Base-by-base conservation (phyloP, 2,329 filamentous ascomycete species). In the Microdochium nivale region DNA sequence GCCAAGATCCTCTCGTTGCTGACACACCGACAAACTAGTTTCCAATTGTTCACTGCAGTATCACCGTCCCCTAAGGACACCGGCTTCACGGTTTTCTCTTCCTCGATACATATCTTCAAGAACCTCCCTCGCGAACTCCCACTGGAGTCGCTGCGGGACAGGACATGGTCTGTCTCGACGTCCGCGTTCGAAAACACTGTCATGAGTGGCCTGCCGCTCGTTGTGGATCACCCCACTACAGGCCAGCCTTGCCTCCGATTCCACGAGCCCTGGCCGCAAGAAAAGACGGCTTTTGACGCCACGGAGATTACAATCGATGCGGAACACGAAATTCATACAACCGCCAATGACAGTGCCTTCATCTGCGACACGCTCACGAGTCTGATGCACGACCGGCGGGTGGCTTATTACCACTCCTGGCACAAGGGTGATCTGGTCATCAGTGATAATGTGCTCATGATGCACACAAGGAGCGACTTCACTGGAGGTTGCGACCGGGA, bases 1-100 rank as follows among this genome's bases (percentile, higher is more conserved):
- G n/a, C n/a, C n/a, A 24, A 11, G 2, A n/a, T 32, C 16, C 25
- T 5, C 13, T 5, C 24, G 8, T 44, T 30, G 14, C 49, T 48
- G 2, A 33, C 19, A n/a, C 49, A 48, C 19, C n/a, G n/a, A n/a
- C n/a, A n/a, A n/a, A n/a, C n/a, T n/a, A 70, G 71, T 0, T 80
- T 79, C 55, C 78, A 81, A 49, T 69, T 78, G 44, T 80, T 81
- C 57, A 72, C 75, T 0, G 73, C 67, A 21, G 70, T 68, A 11
- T 72, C 67, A 1, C 62, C 69, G 9, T 71, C 75, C 0, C 78
- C 78, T 0, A 70, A 70, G 46, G 68, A 76, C 11, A 78, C 73
- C 0, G 78, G 78, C 0, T 77, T 73, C 56, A 81, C 78, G 0
- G 63, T 82, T 1, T 81, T 82, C 57, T 73, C 77, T 0, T 72